These are phyloP conservation scores for Quercus tomentella DNA, from an alignment of 331 rosid genomes.

Conservation along the genomic window DNA sequence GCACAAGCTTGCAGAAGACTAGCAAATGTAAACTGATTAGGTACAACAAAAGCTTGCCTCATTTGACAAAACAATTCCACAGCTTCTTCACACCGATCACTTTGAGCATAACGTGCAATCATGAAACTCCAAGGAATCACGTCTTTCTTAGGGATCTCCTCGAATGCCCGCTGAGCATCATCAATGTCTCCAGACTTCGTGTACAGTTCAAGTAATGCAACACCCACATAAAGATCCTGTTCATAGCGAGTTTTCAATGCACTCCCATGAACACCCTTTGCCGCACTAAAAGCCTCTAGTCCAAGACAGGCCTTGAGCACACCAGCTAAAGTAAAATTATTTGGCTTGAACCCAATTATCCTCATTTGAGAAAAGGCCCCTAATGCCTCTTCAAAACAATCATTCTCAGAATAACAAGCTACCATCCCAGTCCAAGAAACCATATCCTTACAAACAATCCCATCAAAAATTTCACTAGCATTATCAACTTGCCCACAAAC, in stretches of 20 bases:
- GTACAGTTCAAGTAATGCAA: slow-evolving; percentile 48
- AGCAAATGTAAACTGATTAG: slow-evolving; percentile 44
- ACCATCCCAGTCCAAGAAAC: slow-evolving; percentile 57
- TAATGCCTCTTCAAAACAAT: slow-evolving; percentile 31
- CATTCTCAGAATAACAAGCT: slow-evolving; percentile 43
- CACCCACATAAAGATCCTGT: slow-evolving; percentile 40
- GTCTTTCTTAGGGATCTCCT: slow-evolving; percentile 38
- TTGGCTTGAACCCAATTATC: slow-evolving; percentile 40
- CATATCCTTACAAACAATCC: slow-evolving; percentile 40
- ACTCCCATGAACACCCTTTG: slow-evolving; percentile 34
- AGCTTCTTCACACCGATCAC: slow-evolving; percentile 40
- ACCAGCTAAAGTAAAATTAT: slow-evolving; percentile 42
- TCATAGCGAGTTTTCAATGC: slow-evolving; percentile 36
- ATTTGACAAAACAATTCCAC: slow-evolving; percentile 36
- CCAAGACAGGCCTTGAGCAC: slow-evolving; percentile 47
- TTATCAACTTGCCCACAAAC: slow-evolving; percentile 30
- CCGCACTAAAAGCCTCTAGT: slow-evolving; percentile 25
- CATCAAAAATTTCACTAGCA: slow-evolving; percentile 35
- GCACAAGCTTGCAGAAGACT: slow-evolving; percentile 54
- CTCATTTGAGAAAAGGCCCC: slow-evolving; percentile 35
- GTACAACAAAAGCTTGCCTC: slow-evolving; percentile 41
- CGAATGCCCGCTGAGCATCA: slow-evolving; percentile 34
- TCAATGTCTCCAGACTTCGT: slow-evolving; percentile 25
- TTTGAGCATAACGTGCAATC: slow-evolving; percentile 48
- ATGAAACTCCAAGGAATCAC: slow-evolving; percentile 58